These are phyloP conservation scores for Penicillium paxilli DNA, from an alignment of 495 filamentous ascomycete genomes.

Conservation along the genomic window DNA sequence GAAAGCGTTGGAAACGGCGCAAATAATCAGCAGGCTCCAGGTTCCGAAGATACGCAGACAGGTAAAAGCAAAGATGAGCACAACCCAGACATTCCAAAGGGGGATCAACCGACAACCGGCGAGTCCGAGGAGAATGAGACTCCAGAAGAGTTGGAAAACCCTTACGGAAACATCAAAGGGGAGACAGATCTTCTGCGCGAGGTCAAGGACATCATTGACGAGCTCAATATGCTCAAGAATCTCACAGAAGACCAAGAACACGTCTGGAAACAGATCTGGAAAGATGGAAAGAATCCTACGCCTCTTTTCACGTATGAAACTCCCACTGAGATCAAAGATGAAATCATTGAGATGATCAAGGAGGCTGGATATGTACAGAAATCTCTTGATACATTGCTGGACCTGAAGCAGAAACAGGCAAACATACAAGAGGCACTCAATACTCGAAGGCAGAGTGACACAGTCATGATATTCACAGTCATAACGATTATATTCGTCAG, in stretches of 20 bases:
- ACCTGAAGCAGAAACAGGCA: constrained; percentile 55
- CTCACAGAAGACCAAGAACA: constrained; percentile 28
- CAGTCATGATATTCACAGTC: constrained; percentile 63
- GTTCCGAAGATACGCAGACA: too few relatives aligned
- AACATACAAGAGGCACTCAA: constrained; percentile 57
- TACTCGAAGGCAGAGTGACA: constrained; percentile 56
- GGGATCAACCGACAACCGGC: too few relatives aligned
- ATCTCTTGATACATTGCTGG: constrained; percentile 29
- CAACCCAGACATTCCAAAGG: not conserved
- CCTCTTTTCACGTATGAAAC: constrained; percentile 7
- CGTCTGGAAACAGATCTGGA: constrained; percentile 17
- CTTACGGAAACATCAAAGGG: constrained; percentile 9
- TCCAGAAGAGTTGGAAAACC: not conserved
- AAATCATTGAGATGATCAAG: constrained; percentile 21
- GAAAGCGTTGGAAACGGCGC: too few relatives aligned
- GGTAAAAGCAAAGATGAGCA: not conserved
- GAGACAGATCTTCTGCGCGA: constrained; percentile 25
- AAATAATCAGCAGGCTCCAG: too few relatives aligned
- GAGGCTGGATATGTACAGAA: constrained; percentile 18
- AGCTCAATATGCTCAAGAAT: constrained; percentile 30
- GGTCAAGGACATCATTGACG: constrained; percentile 30
- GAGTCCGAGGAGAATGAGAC: too few relatives aligned
- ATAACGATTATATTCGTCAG: constrained; percentile 58
- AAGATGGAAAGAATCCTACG: not conserved
- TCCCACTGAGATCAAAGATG: constrained; percentile 20